phyloP scores from a whole-genome alignment of 176 grass and related monocot genomes.

The Cenchrus purpureus region DNA sequence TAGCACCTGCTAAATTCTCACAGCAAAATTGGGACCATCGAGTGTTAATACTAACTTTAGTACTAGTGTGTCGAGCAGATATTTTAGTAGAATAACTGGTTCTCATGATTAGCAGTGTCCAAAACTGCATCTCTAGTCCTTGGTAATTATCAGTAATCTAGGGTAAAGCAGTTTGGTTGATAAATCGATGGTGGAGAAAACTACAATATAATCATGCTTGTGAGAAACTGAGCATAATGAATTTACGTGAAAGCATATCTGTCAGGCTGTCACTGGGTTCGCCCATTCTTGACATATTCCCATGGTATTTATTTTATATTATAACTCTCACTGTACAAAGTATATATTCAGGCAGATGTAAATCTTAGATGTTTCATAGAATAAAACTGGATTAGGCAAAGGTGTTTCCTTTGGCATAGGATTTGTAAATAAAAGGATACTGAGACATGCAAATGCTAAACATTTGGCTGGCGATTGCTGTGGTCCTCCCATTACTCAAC shows the following conservation, averaged over 20 bases:
- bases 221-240: not conserved
- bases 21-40: not conserved
- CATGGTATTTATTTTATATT: constrained; percentile 1
- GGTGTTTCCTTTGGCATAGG: constrained; percentile 34
- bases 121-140: constrained; percentile 30
- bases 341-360: constrained; percentile 40
- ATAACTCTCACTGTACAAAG: constrained; percentile 21
- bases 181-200: not conserved
- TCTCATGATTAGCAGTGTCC: constrained; percentile 12
- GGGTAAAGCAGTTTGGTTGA: not conserved
- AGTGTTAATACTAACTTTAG: not conserved
- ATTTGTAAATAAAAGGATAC: constrained; percentile 23
- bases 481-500: constrained; percentile 48
- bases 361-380: constrained; percentile 54
- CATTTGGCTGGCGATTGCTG: constrained; percentile 42
- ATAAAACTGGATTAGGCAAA: constrained; percentile 65
- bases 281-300: constrained; percentile 38
- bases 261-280: constrained; percentile 35
- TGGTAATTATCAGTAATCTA: not conserved
- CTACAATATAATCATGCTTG: not conserved
- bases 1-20: not conserved
- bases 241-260: constrained; percentile 33
- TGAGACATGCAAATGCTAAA: constrained; percentile 38
- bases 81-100: constrained; percentile 29
- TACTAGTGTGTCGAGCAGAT: constrained; percentile 19